Conservation (phyloP, 2,329 filamentous ascomycete species). For the Fusarium piperis region DNA sequence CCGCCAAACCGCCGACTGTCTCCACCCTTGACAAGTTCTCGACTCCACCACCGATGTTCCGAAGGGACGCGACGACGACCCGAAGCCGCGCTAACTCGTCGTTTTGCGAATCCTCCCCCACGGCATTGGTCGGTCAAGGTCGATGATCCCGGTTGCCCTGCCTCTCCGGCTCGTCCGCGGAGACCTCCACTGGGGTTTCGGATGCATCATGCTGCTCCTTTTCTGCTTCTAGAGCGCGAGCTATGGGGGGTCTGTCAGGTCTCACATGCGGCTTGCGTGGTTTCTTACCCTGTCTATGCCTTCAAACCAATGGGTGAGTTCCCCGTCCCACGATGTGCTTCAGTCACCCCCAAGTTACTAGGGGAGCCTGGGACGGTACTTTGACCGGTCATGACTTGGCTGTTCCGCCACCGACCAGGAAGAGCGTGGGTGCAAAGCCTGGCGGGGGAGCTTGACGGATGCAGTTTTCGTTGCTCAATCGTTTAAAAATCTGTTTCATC, state of each 20-base stretch:
- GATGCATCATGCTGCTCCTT: constrained; percentile 13
- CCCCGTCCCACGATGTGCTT: neutral
- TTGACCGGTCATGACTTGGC: neutral
- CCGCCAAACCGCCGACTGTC: constrained; percentile 26
- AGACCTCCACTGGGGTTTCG: constrained; percentile 28
- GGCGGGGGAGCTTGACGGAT: constrained; percentile 6
- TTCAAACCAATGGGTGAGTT: constrained; percentile 22
- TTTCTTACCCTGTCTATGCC: neutral
- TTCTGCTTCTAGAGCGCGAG: neutral
- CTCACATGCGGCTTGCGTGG: constrained; percentile 19
- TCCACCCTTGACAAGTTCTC: constrained; percentile 30
- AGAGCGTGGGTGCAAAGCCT: constrained; percentile 25
- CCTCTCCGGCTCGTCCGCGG: constrained; percentile 6
- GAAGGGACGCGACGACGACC: constrained; percentile 42
- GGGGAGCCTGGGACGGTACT: neutral
- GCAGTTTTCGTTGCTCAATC: constrained; percentile 3
- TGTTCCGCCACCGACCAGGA: constrained; percentile 32
- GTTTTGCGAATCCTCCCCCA: constrained; percentile 12
- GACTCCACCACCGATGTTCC: constrained; percentile 41
- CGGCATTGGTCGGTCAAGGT: constrained; percentile 28
- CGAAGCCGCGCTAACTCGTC: constrained; percentile 38
- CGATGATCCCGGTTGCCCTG: constrained; percentile 16
- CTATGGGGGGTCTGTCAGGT: constrained; percentile 6
- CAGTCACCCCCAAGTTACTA: constrained; percentile 5
- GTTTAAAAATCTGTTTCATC: constrained; percentile 17